These are phyloP conservation scores for Vitis hybrid DNA, from an alignment of 177 flowering plant genomes.

Conservation along the genomic window DNA sequence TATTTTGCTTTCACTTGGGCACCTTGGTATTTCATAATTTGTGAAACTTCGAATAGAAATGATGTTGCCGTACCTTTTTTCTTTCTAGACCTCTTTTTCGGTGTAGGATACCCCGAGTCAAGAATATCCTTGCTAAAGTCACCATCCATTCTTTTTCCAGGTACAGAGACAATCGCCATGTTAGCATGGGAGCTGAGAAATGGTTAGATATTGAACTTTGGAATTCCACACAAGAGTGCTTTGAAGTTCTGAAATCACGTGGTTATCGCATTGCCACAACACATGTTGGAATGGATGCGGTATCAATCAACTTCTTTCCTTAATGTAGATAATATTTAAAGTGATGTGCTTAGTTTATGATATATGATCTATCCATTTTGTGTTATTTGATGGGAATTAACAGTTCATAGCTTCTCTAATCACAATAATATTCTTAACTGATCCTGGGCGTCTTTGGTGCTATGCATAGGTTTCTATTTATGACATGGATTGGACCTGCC, in stretches of 20 bases:
- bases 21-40: too few species aligned
- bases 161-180: slow-evolving; percentile 88
- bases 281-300: slow-evolving; percentile 77
- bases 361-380: too few species aligned
- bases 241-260: slow-evolving; percentile 68
- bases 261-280: slow-evolving; percentile 96
- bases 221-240: slow-evolving; percentile 74
- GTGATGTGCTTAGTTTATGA: background rate
- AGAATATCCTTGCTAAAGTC: background rate
- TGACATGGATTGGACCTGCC: slow-evolving; percentile 92
- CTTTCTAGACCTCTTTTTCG: too few species aligned
- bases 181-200: slow-evolving; percentile 98
- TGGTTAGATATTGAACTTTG: slow-evolving; percentile 97
- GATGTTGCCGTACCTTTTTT: too few species aligned
- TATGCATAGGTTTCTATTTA: slow-evolving; percentile 71
- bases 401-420: too few species aligned
- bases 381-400: too few species aligned
- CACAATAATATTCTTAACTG: too few species aligned
- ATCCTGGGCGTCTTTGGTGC: background rate
- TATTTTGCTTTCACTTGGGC: too few species aligned
- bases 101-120: too few species aligned
- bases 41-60: too few species aligned
- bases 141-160: slow-evolving; percentile 32
- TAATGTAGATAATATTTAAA: background rate
- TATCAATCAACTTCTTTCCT: slow-evolving; percentile 27